Conservation (phyloP, 192 early-diverging fungal genomes). For the Linnemannia elongata region DNA sequence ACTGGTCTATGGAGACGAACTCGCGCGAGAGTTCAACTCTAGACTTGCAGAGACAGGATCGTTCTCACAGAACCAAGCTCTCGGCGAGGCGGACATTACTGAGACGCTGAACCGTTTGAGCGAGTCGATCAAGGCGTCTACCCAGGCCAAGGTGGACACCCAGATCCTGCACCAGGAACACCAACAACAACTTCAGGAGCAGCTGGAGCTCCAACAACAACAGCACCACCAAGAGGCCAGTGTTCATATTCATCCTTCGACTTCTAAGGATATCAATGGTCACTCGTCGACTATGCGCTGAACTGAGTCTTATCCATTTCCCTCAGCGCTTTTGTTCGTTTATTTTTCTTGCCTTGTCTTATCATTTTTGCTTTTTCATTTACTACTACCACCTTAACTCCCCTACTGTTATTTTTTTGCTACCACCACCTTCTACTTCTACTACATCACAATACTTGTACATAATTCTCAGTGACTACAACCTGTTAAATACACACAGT, state of each 20-base stretch:
- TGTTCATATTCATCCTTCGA: background rate
- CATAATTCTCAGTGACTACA: no score
- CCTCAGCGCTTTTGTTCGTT: no score
- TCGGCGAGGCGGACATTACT: background rate
- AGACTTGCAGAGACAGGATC: background rate
- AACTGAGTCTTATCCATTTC: background rate
- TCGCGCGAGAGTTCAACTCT: slow-evolving; percentile 1
- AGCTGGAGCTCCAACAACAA: background rate
- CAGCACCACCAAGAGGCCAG: background rate
- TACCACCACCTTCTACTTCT: no score
- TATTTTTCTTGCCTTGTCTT: no score
- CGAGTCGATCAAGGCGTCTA: background rate
- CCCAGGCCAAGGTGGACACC: background rate
- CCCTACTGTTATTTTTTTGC: no score
- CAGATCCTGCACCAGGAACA: background rate
- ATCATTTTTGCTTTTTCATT: no score
- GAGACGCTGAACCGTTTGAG: background rate
- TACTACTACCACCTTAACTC: no score
- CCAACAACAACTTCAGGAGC: background rate
- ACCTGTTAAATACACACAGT: no score
- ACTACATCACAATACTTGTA: no score
- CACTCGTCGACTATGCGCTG: background rate
- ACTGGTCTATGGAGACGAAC: background rate
- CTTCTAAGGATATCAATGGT: background rate
- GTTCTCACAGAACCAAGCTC: background rate